Base-by-base conservation (phyloP, 208 protist genomes). In the Leishmania lainsoni region DNA sequence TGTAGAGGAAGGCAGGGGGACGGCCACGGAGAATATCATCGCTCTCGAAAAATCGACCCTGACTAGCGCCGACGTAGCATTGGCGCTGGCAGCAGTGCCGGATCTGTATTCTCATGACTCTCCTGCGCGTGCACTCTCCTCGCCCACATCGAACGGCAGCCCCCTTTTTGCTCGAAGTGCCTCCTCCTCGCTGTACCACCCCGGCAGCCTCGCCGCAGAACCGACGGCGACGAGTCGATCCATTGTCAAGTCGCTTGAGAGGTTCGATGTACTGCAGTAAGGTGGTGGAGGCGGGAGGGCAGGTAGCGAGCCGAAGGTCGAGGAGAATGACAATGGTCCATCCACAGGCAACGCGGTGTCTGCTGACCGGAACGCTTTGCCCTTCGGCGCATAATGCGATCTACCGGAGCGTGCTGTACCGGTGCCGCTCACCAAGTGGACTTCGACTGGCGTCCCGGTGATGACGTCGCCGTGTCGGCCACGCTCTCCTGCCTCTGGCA, bases 401-500 rank as follows among this genome's bases (percentile, higher is more conserved):
- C 26, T 17, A n/a, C 39, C 26, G 65, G 16, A 42, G 65, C 32
- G 26, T 49, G 20, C 35, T 52, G 70, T 42, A 26, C 32, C 49
- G 6, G 49, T 76, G n/a, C 35, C 32, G 5, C 49, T 42, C 49
- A 66, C 80, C 22, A 32, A 75, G 52, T 42, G 35, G 12, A 56
- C 66, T 35, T 68, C 74, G 22, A 35, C 74, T 17, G 75, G 56
- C 14, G 35, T 39, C 65, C 66, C 45, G 26, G 73, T 68, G 20
- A 48, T 75, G 42, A 32, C 52, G 22, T 79, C 80, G 42, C 74
- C 74, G 63, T 83, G 22, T 45, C 80, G 74, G 5, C 80, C 80
- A n/a, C 8, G 14, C 35, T 75, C 80, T 5, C 74, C 74, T 26
- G 61, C 69, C 1, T 45, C 68, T 5, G 29, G 42, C 29, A 68